Conservation (phyloP, 164 flowering plant genomes). For the Warburgia ugandensis region DNA sequence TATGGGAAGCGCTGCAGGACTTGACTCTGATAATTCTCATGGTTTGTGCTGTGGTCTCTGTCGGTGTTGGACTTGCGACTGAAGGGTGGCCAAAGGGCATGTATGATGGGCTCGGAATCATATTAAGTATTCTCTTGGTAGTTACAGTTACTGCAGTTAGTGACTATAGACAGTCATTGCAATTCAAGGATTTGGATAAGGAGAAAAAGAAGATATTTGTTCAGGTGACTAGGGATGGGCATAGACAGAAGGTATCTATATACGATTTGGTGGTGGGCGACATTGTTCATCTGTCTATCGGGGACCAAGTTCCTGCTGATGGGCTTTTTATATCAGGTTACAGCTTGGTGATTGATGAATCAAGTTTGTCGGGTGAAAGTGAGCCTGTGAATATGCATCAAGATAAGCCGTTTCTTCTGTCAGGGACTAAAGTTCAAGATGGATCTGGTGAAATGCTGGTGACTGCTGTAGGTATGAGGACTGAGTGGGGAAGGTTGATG, state of each 20-base stretch:
- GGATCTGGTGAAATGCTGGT: constrained; percentile 47
- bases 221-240: constrained; percentile 43
- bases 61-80: constrained; percentile 39
- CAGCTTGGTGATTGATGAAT: constrained; percentile 38
- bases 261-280: constrained; percentile 46
- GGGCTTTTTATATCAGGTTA: constrained; percentile 38
- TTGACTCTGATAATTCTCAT: constrained; percentile 42
- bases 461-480: constrained; percentile 46
- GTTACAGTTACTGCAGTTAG: no score
- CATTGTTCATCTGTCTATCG: constrained; percentile 33
- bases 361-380: constrained; percentile 44
- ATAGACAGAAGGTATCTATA: constrained; percentile 34
- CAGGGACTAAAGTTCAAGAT: constrained; percentile 45
- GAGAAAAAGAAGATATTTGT: constrained; percentile 39
- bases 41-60: constrained; percentile 37
- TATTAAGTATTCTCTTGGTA: constrained; percentile 36
- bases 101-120: constrained; percentile 44
- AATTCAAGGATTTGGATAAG: constrained; percentile 38
- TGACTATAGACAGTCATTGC: no score
- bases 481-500: constrained; percentile 55
- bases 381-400: constrained; percentile 26
- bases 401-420: constrained; percentile 33
- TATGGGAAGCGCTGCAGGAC: constrained; percentile 49
- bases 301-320: constrained; percentile 48
- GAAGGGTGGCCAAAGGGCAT: constrained; percentile 43